Base-by-base conservation (phyloP, 106 monocot genomes). In the Cymbidium sinense region DNA sequence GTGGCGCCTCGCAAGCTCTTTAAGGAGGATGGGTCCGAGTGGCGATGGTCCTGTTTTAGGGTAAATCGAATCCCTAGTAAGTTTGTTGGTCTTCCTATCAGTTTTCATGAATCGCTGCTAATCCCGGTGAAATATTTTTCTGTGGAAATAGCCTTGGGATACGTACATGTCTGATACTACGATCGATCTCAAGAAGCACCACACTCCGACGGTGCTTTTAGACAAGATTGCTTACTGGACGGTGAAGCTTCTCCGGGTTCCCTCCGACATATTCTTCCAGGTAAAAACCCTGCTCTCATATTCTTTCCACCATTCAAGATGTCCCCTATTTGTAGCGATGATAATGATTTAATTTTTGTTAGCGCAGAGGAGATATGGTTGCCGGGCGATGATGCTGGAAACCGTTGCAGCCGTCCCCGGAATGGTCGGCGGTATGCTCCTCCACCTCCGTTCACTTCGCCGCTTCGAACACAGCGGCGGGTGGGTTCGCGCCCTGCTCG, bases 231-330 rank as follows among this genome's bases (percentile, higher is more conserved):
- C 88, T 33, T 78, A 29, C 52, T 85, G 85, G 86, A 83, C 80
- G 21, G 89, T 92, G 76, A 92, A 89, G 58, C 7, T 77, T 23
- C 79, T 92, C 21, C 82, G 84, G 0, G n/a, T 80, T 27, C 91
- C 88, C 13, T 83, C 81, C 18, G 88, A 91, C 75, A 73, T 91
- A 50, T 92, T 92, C 81, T 89, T 91, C 81, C 82, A 91, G 83
- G 87, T 84, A 73, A n/a, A 36, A 35, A 36, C 39, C 36, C 51
- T 28, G 36, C 30, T 29, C 58, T 58, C 11, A 58, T 47, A 58
- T 58, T 52, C 4, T 52, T 41, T 41, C 41, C 41, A 41, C 9
- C 41, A 41, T 52, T 20, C 3, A 52, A 52, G 51, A 52, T 52
- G 3, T 52, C 17, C 20, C 51, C 58, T 7, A 10, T 21, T 23